Conservation (phyloP, 257 asterid genomes). For the Gentiana straminea region DNA sequence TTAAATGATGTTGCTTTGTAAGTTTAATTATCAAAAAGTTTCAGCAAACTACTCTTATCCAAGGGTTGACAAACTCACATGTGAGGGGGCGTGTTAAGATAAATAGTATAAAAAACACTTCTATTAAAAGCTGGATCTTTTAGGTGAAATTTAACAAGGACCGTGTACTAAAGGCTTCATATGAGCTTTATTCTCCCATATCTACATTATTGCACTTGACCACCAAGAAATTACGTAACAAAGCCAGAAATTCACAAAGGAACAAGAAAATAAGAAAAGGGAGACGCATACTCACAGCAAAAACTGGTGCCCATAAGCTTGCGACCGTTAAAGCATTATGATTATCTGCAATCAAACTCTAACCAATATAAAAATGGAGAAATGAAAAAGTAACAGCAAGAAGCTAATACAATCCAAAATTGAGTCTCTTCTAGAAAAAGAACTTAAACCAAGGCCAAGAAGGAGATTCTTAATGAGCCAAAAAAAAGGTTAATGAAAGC, state of each 20-base stretch:
- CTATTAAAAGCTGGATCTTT: too few relatives aligned
- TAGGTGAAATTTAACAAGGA: too few relatives aligned
- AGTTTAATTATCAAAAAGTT: too few relatives aligned
- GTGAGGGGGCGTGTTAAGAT: too few relatives aligned
- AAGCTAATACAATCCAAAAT: background rate
- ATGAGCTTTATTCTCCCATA: too few relatives aligned
- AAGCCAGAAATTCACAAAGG: background rate
- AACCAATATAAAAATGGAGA: conserved; percentile 5
- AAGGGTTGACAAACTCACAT: too few relatives aligned
- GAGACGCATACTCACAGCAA: conserved; percentile 50
- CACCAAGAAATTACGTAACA: background rate
- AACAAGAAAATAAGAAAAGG: background rate
- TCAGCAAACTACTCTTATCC: too few relatives aligned
- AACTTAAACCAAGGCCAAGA: background rate
- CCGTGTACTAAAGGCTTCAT: too few relatives aligned
- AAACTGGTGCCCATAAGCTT: conserved; percentile 92
- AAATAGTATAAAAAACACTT: too few relatives aligned
- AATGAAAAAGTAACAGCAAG: background rate
- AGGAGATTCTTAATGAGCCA: background rate
- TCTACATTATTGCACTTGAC: background rate
- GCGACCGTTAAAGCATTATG: conserved; percentile 70
- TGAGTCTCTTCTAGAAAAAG: background rate
- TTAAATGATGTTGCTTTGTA: too few relatives aligned
- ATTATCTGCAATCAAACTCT: conserved; percentile 54
- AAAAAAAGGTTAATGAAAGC: background rate